Evolutionary conservation across 2,329 filamentous ascomycete species (phyloP), one percentile per base, ranked within the genome.

Genomic region (Fusarium guadeloupense): DNA sequence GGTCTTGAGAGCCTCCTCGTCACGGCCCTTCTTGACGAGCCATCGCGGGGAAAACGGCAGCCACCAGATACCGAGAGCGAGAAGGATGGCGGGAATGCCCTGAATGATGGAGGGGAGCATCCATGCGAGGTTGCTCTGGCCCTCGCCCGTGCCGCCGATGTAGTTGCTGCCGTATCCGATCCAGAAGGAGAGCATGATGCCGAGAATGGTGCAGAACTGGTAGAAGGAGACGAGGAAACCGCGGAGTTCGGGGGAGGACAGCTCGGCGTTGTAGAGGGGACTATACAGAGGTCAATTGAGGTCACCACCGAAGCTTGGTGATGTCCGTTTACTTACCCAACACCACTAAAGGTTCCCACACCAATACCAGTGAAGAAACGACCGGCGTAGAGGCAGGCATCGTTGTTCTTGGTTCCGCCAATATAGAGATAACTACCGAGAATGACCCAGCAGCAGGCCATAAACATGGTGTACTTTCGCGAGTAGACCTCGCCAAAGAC

Each of bases 31-130:
- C 72, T 92, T 87, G 34, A 91, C 80, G 3, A 94, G 82, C 90
- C 90, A 93, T 57, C 91, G 82, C 0, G 91, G 91, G 0, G 86
- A 90, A 74, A 90, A 93, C 0, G 90, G 91, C 87, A 93, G 90
- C 75, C 91, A 92, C 44, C 90, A 74, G 82, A 93, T 92, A 30
- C 90, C 90, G 8, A 83, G 70, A 21, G 88, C 85, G 0, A 94
- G 83, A 5, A 91, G 50, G 4, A 66, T 66, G 5, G 78, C 77
- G 0, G 78, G 73, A 1, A 81, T 72, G 1, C 78, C 74, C 61
- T 81, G 79, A 12, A 81, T 75, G 17, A 78, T 76, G 2, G 79
- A 78, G 0, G 80, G 80, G 0, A 85, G 67, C 66, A 78, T 66
- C 78, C 77, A 76, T 2, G 74, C 69, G 54, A 82, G 57, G 69